Evolutionary conservation across 2,329 filamentous ascomycete genomes (phyloP).

Genomic region (Alternaria brassicicola): DNA sequence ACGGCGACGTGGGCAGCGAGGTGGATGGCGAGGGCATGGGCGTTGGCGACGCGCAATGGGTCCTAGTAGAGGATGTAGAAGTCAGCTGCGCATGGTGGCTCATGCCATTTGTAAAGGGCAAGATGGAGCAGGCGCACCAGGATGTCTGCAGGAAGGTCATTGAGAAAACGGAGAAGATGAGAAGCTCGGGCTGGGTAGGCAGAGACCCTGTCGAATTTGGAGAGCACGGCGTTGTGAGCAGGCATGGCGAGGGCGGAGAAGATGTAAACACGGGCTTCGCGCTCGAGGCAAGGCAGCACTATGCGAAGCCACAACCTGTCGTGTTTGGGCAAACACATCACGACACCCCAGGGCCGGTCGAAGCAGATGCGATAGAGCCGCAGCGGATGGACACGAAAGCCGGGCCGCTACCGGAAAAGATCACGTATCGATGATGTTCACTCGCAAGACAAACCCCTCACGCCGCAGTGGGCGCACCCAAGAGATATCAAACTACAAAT

Average conservation of each 20-base stretch:
- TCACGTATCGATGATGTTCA: constrained; percentile 26
- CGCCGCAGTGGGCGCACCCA: background rate
- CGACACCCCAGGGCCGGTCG: background rate
- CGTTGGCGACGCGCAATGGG: constrained; percentile 40
- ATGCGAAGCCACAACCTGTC: constrained; percentile 2
- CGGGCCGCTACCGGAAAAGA: constrained; percentile 28
- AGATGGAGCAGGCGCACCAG: constrained; percentile 42
- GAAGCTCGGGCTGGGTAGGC: constrained; percentile 5
- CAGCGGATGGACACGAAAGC: constrained; percentile 15
- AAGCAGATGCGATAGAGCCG: constrained; percentile 21
- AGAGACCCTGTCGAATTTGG: background rate
- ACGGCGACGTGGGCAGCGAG: constrained; percentile 32
- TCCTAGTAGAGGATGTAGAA: constrained; percentile 46
- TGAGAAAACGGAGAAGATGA: constrained; percentile 39
- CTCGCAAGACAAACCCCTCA: background rate
- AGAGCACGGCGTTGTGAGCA: background rate
- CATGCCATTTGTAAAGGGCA: constrained; percentile 45
- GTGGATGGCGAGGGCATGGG: constrained; percentile 43
- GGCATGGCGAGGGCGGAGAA: constrained; percentile 14
- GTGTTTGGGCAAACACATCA: constrained; percentile 1
- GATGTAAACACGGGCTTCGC: constrained; percentile 8
- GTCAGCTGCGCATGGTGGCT: constrained; percentile 43
- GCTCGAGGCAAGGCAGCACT: constrained; percentile 2
- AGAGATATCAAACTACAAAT: background rate
- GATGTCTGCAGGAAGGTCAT: constrained; percentile 44